A percentile compares a stretch with the other conserved stretches of the same genome.
These are phyloP conservation scores for Periconia sp. DNA, from an alignment of 2,329 filamentous ascomycete species.

Conservation along the genomic window DNA sequence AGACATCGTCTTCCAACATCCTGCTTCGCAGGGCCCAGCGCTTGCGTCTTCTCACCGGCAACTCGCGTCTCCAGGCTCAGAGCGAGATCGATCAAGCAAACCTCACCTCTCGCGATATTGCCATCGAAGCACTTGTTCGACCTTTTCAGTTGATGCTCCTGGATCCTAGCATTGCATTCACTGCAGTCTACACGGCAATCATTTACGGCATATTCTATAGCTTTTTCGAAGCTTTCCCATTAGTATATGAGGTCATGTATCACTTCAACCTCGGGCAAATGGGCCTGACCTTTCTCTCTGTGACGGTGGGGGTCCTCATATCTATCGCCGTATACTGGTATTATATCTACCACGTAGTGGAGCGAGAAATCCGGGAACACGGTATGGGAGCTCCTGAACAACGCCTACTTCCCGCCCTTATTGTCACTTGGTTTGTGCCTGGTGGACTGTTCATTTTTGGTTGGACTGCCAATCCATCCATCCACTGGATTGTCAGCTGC, in stretches of 20 bases:
- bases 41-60: slow-evolving; percentile 68
- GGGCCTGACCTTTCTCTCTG: slow-evolving; percentile 81
- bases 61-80: slow-evolving; percentile 70
- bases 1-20: slow-evolving; percentile 82
- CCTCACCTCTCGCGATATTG: slow-evolving; percentile 42
- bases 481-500: slow-evolving; percentile 61
- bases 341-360: slow-evolving; percentile 78
- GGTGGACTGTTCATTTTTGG: slow-evolving; percentile 67
- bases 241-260: slow-evolving; percentile 76
- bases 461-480: slow-evolving; percentile 64
- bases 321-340: slow-evolving; percentile 66
- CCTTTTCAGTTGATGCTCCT: slow-evolving; percentile 83
- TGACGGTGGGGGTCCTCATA: slow-evolving; percentile 71
- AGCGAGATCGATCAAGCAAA: slow-evolving; percentile 69
- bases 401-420: slow-evolving; percentile 73
- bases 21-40: slow-evolving; percentile 71
- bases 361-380: slow-evolving; percentile 60
- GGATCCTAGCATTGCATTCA: slow-evolving; percentile 82
- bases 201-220: slow-evolving; percentile 75
- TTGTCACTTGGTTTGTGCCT: slow-evolving; percentile 59
- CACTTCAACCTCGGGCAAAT: slow-evolving; percentile 72
- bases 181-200: slow-evolving; percentile 82
- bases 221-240: slow-evolving; percentile 68
- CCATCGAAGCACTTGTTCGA: slow-evolving; percentile 61
- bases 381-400: slow-evolving; percentile 69